Evolutionary conservation across 345 rosid species (phyloP).

Genomic region (Euphorbia lathyris): DNA sequence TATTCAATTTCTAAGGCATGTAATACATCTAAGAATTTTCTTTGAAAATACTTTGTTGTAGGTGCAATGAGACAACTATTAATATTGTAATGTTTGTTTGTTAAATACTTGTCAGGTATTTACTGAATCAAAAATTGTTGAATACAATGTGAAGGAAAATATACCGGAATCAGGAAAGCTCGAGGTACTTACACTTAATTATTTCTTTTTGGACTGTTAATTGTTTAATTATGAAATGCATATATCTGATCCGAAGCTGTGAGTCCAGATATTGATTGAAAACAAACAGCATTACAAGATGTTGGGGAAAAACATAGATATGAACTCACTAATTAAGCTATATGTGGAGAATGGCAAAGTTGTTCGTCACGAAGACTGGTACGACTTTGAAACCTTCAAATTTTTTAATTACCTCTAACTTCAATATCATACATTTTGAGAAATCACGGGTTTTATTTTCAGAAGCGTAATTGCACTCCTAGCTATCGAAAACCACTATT

Average conservation of each 20-base stretch:
- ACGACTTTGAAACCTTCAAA: slow-evolving; percentile 15
- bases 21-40: not conserved
- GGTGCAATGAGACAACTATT: not conserved
- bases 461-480: too few species aligned
- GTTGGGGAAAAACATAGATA: slow-evolving; percentile 61
- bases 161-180: slow-evolving; percentile 42
- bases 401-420: not conserved
- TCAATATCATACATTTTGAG: not conserved
- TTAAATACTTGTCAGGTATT: slow-evolving; percentile 46
- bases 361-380: slow-evolving; percentile 89
- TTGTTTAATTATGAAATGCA: too few species aligned
- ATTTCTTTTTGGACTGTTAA: not conserved
- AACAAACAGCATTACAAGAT: slow-evolving; percentile 81
- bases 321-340: slow-evolving; percentile 80
- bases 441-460: too few species aligned
- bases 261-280: slow-evolving; percentile 62
- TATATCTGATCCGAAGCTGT: slow-evolving; percentile 5
- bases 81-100: not conserved
- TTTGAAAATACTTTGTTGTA: not conserved
- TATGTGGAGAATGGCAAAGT: slow-evolving; percentile 69
- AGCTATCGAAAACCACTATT: too few species aligned
- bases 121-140: slow-evolving; percentile 68
- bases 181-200: slow-evolving; percentile 47
- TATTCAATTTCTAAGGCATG: slow-evolving; percentile 73
- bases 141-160: slow-evolving; percentile 57